Base-by-base conservation (phyloP, 768 basidiomycete genomes). In the Boletus insuetus region DNA sequence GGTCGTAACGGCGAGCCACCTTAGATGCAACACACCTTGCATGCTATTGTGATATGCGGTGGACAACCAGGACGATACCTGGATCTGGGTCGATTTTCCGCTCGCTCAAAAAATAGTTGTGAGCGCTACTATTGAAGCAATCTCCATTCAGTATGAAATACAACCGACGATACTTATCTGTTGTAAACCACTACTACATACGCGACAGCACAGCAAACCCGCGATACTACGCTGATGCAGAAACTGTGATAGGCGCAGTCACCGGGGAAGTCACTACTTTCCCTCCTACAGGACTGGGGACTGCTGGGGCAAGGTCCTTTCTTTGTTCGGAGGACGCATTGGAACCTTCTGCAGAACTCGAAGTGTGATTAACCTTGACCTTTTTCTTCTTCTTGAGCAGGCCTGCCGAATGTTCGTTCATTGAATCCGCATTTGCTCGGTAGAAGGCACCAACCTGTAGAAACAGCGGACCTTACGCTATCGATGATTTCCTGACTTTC, bases 401-500 rank as follows among this genome's bases (percentile, higher is more conserved):
- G 31, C 81, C 87, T 90, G 11, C n/a, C n/a, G 49, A 41, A 22
- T n/a, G 57, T 68, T 62, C 50, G 64, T 59, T 56, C 64, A 54
- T 34, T 56, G 9, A 17, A 4, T n/a, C 13, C 5, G 1, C 12
- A 24, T 7, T 11, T 16, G 2, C 20, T 43, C 31, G 26, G 8
- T 49, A 5, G 29, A 11, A 13, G 16, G 72, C 80, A 61, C 68
- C 14, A 22, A 92, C 92, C 96, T 37, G 83, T 81, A 45, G 86
- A 79, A 13, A 99, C 96, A 4, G 96, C 96, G 53, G 80, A 92
- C 76, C 91, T 91, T 29, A 98, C 95, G 59, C 81, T 85, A 60
- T 96, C 94, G 3, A 93, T 91, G 26, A 98, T 83, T 64, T 97
- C 94, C 69, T 82, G 78, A 63, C 87, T 94, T 74, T 96, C 87